Percentiles rank a stretch among this genome's conserved stretches.
These are phyloP conservation scores for Micractinium conductrix DNA, from an alignment of 139 green algal genomes.

Conservation along the genomic window DNA sequence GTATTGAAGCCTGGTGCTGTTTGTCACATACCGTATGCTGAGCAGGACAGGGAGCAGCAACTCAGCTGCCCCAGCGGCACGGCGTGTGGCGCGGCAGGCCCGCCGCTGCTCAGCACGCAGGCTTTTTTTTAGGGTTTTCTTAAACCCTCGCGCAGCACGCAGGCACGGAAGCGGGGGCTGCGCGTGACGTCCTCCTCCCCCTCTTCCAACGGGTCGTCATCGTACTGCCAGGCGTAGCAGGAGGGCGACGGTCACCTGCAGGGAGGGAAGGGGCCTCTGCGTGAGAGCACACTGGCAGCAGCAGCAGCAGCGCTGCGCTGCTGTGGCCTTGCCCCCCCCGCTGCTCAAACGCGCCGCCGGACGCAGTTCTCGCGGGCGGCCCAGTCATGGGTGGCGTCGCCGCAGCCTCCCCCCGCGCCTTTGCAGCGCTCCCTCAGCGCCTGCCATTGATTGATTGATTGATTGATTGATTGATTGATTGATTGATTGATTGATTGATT, in stretches of 20 bases:
- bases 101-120: neutral
- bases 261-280: neutral
- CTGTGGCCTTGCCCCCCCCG: neutral
- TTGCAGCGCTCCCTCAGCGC: neutral
- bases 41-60: neutral
- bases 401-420: neutral
- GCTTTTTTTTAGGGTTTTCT: no score
- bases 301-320: neutral
- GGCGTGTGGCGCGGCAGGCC: neutral
- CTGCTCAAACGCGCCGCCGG: neutral
- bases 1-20: no score
- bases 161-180: neutral
- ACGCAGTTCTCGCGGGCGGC: neutral
- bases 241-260: neutral
- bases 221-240: constrained; percentile 8
- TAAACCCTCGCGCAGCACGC: neutral
- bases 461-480: no score
- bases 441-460: no score
- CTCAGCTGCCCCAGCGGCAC: neutral
- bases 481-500: no score
- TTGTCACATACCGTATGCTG: no score
- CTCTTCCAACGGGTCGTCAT: neutral
- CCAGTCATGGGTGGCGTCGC: neutral
- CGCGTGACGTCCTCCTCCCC: constrained; percentile 1
- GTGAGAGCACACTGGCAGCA: neutral